phyloP scores from a whole-genome alignment of 179 eudicot genomes.

The Corrigiola litoralis region DNA sequence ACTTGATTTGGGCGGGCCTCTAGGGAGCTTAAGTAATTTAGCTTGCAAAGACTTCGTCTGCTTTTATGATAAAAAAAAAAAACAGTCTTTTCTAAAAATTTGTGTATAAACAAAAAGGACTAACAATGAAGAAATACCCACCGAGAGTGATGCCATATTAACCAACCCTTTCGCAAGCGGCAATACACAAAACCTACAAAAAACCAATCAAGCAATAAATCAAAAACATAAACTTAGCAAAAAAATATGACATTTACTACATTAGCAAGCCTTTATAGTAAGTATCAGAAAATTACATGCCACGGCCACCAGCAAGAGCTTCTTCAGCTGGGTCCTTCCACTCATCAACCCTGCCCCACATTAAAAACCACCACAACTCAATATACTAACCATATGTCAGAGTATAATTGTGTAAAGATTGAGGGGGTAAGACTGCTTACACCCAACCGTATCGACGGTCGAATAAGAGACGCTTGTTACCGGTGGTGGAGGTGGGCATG shows the following conservation, averaged over 20 bases:
- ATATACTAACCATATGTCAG: background rate
- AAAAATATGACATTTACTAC: no score
- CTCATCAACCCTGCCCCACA: slow-evolving; percentile 39
- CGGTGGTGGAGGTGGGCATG: background rate
- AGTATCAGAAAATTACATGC: slow-evolving; percentile 28
- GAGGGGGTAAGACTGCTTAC: slow-evolving; percentile 14
- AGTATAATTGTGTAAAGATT: no score
- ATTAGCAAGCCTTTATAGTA: no score
- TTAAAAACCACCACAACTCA: background rate
- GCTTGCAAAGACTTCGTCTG: no score
- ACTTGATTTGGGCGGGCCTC: no score
- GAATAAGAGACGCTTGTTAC: slow-evolving; percentile 36
- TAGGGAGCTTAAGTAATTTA: no score
- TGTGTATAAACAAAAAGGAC: background rate
- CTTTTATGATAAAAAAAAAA: background rate
- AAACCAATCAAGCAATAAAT: background rate
- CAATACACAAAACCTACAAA: slow-evolving; percentile 50
- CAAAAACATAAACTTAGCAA: background rate
- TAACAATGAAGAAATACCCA: background rate
- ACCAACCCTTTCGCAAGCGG: slow-evolving; percentile 43
- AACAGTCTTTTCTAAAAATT: no score
- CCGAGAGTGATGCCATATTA: slow-evolving; percentile 37
- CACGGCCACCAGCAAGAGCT: slow-evolving; percentile 53
- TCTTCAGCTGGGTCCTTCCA: slow-evolving; percentile 50
- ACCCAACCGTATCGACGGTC: slow-evolving; percentile 65